A percentile compares a stretch with the other conserved stretches of the same genome.
Conservation (phyloP, 2,329 filamentous ascomycete genomes). For the Xylaria sp. region DNA sequence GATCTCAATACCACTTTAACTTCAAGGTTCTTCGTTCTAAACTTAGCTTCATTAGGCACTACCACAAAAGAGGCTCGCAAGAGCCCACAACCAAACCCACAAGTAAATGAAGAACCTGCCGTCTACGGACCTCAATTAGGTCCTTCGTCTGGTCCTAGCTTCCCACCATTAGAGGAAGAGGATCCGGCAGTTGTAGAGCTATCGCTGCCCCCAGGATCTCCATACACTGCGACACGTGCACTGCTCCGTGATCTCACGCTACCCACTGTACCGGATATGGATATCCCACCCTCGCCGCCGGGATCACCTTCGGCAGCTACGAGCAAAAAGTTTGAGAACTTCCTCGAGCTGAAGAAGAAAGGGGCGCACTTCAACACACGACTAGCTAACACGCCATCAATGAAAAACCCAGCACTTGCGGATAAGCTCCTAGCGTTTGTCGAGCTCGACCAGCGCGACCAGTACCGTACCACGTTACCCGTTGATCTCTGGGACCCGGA, state of each 20-base stretch:
- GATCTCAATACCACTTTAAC: not conserved
- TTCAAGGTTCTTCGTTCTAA: slow-evolving; percentile 7
- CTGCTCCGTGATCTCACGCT: slow-evolving; percentile 75
- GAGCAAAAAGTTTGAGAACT: slow-evolving; percentile 73
- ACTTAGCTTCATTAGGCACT: slow-evolving; percentile 5
- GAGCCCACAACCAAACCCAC: not conserved
- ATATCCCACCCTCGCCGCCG: slow-evolving; percentile 76
- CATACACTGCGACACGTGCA: slow-evolving; percentile 69
- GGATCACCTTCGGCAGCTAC: slow-evolving; percentile 59
- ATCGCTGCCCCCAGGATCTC: slow-evolving; percentile 57
- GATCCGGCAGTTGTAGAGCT: slow-evolving; percentile 36
- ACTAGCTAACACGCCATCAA: slow-evolving; percentile 67
- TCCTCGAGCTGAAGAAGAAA: slow-evolving; percentile 77
- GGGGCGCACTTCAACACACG: slow-evolving; percentile 80
- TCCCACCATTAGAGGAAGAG: slow-evolving; percentile 43
- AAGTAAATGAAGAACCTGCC: slow-evolving; percentile 26
- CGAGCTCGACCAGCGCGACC: slow-evolving; percentile 55
- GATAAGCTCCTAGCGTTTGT: slow-evolving; percentile 76
- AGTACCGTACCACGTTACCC: slow-evolving; percentile 69
- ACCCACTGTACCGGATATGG: slow-evolving; percentile 72
- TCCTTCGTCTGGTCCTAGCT: slow-evolving; percentile 34
- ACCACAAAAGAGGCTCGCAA: slow-evolving; percentile 18
- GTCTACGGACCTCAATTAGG: slow-evolving; percentile 42
- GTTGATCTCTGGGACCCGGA: slow-evolving; percentile 63
- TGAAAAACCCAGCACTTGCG: slow-evolving; percentile 74